A percentile compares a stretch with the other conserved stretches of the same genome.
Conservation (phyloP, 2,329 filamentous ascomycete species). For the Hypomyces perniciosus region DNA sequence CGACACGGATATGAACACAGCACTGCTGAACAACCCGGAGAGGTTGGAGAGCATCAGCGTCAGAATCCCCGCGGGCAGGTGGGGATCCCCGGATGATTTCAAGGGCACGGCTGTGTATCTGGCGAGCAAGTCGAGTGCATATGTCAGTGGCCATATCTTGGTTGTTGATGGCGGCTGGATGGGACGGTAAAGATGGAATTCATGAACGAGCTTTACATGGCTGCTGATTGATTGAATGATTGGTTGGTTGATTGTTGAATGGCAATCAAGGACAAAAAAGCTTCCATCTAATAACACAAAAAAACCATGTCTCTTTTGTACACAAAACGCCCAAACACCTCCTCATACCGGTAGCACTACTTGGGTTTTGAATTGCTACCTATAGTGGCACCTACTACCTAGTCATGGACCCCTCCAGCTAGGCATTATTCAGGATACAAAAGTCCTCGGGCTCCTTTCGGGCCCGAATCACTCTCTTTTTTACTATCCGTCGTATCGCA, state of each 20-base stretch:
- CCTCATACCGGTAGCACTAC: neutral
- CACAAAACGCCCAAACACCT: neutral
- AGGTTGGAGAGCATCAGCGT: constrained; percentile 68
- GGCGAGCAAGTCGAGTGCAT: constrained; percentile 68
- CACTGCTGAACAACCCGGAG: constrained; percentile 65
- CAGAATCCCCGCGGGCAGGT: constrained; percentile 76
- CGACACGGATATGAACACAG: constrained; percentile 89
- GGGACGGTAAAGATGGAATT: constrained; percentile 54
- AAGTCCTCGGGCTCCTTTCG: constrained; percentile 4
- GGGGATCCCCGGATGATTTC: constrained; percentile 82
- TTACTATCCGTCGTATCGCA: constrained; percentile 18
- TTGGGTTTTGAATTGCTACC: neutral
- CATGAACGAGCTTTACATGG: neutral
- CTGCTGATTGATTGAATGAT: neutral
- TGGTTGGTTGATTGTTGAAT: neutral
- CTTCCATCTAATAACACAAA: too few species aligned
- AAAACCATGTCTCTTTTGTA: too few species aligned
- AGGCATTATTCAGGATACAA: neutral
- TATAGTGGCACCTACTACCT: too few species aligned
- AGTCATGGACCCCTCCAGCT: neutral
- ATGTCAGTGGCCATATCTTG: constrained; percentile 76
- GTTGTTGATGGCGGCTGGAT: constrained; percentile 92
- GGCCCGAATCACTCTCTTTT: constrained; percentile 18
- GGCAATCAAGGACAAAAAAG: neutral
- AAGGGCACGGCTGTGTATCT: constrained; percentile 76